Conservation (phyloP, 129 eudicot species). For the Tagetes patula region DNA sequence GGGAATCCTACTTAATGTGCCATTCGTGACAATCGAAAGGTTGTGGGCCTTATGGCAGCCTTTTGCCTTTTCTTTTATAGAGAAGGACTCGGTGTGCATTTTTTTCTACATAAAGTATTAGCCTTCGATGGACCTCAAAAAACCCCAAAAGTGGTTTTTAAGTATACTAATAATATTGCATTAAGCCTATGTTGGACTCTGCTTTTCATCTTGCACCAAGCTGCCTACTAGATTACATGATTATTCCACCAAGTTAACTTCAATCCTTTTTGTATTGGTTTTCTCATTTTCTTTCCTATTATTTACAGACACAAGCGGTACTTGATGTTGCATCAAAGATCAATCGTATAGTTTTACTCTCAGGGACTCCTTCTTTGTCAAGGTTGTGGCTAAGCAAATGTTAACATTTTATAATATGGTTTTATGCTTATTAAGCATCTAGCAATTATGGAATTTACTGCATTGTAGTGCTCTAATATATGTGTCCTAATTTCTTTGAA, state of each 20-base stretch:
- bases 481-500: slow-evolving; percentile 34
- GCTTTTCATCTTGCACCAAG: slow-evolving; percentile 2
- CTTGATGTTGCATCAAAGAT: slow-evolving; percentile 76
- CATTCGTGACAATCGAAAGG: background rate
- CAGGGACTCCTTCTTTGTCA: slow-evolving; percentile 97
- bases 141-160: background rate
- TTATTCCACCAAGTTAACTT: slow-evolving; percentile 10
- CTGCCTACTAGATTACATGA: slow-evolving; percentile 3
- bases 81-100: background rate
- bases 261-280: background rate
- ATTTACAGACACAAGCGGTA: slow-evolving; percentile 67
- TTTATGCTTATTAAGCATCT: slow-evolving; percentile 24
- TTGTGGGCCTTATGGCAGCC: background rate
- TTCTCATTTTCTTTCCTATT: slow-evolving; percentile 20
- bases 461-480: slow-evolving; percentile 5
- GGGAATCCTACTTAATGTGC: background rate
- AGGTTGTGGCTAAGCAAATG: slow-evolving; percentile 59
- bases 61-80: background rate
- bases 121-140: background rate
- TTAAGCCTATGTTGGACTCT: background rate
- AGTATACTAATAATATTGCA: background rate
- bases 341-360: slow-evolving; percentile 69
- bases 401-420: slow-evolving; percentile 9
- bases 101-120: background rate
- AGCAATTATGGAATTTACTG: slow-evolving; percentile 11